Evolutionary conservation across 352 stramenopile genomes (phyloP).

Genomic region (Phytophthora niederhauseri): DNA sequence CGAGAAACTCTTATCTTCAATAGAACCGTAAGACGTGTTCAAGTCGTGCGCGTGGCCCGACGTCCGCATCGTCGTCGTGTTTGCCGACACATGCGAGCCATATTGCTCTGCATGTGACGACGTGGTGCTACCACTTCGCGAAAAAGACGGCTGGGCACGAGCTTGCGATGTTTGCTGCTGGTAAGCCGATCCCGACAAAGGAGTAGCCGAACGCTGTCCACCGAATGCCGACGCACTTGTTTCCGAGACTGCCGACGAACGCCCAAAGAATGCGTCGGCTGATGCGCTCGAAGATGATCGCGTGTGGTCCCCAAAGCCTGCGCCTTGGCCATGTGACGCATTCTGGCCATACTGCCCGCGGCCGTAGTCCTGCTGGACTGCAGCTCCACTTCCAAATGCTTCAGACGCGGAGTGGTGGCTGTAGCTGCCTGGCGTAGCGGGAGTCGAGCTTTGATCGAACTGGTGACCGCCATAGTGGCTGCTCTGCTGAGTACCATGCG

Average conservation of each 20-base stretch:
- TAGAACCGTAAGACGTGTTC: constrained; percentile 26
- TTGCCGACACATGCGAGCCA: constrained; percentile 9
- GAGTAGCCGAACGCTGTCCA: constrained; percentile 16
- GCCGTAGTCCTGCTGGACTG: constrained; percentile 22
- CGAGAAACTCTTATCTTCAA: constrained; percentile 29
- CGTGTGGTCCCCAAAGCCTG: constrained; percentile 18
- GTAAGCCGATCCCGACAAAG: constrained; percentile 10
- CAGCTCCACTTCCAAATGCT: constrained; percentile 18
- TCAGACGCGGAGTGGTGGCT: constrained; percentile 23
- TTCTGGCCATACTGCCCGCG: constrained; percentile 16
- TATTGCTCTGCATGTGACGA: constrained; percentile 45
- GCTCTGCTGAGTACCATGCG: constrained; percentile 17
- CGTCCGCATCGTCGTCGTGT: constrained; percentile 14
- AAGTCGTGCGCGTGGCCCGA: constrained; percentile 20
- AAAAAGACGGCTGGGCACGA: constrained; percentile 38
- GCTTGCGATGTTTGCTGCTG: constrained; percentile 18
- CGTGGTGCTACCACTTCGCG: constrained; percentile 40
- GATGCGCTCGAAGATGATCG: constrained; percentile 27
- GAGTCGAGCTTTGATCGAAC: constrained; percentile 23
- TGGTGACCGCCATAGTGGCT: constrained; percentile 15
- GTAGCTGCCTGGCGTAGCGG: constrained; percentile 24
- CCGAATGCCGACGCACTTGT: constrained; percentile 9
- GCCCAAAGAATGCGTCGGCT: constrained; percentile 35
- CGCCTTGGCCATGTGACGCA: background rate
- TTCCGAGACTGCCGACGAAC: background rate